Evolutionary conservation across 768 basidiomycete species (phyloP), one percentile per base, ranked within the genome.

Genomic region (Pulveroboletus sp.): DNA sequence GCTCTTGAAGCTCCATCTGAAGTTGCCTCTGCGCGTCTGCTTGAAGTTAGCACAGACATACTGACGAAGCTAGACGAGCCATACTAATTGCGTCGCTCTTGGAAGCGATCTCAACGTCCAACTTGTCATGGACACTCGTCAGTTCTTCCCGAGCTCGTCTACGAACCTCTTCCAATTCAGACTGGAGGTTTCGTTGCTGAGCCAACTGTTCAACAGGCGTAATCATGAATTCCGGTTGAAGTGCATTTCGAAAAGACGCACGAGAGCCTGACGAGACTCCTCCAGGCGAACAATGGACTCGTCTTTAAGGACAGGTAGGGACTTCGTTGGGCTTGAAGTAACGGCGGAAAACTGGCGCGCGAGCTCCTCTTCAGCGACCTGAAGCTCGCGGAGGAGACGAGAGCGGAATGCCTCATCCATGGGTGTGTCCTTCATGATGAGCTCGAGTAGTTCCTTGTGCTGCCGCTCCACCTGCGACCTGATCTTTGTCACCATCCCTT

Each of bases 371-470:
- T 87, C 85, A 0, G 78, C 75, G 8, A 73, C 64, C 57, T 85
- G 76, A 27, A 89, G 73, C 57, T 88, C 84, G 26, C 74, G 76
- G 20, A 88, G 69, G 6, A 89, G 67, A 16, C 79, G 76, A 19
- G 75, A 70, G 43, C 83, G 81, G 73, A 88, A 83, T 5, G 74
- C 69, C 29, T 77, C 76, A 51, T 86, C 86, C 31, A 75, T 73
- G 9, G 82, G 77, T 11, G 74, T 75, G 43, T 74, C 77, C 38
- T 72, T 72, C 69, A 78, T 72, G 46, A 88, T 78, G 20, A 87
- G 71, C n/a, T 78, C 73, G 5, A 85, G 80, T 35, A 89, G 77
- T 53, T 89, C 86, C n/a, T 77, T 76, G 59, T 86, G 85, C 46
- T 87, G 85, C 14, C 75, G 76, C 56, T 82, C 80, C 26, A 87